Evolutionary conservation across 2,329 filamentous ascomycete genomes (phyloP).

Genomic region (Alternaria triticimaculans): DNA sequence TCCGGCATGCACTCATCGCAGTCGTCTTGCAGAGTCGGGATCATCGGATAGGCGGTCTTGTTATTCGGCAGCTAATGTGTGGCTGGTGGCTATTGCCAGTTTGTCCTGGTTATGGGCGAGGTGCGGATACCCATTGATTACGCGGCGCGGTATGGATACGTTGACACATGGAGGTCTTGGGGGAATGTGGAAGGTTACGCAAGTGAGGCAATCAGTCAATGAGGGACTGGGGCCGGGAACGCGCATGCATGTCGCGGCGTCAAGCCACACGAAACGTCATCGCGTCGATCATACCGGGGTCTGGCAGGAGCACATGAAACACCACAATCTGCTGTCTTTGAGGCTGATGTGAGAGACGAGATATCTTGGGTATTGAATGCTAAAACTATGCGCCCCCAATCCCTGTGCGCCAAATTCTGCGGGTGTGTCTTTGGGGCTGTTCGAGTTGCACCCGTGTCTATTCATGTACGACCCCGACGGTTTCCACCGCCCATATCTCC

Average conservation of each 20-base stretch:
- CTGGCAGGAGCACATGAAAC: not conserved
- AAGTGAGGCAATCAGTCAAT: slow-evolving; percentile 17
- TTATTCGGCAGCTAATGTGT: slow-evolving; percentile 11
- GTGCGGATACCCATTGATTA: slow-evolving; percentile 36
- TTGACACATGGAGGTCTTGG: slow-evolving; percentile 10
- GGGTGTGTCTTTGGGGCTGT: not conserved
- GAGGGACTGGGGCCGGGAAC: slow-evolving; percentile 20
- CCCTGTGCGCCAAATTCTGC: not conserved
- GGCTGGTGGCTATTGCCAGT: slow-evolving; percentile 27
- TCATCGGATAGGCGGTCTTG: slow-evolving; percentile 31
- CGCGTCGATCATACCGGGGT: slow-evolving; percentile 25
- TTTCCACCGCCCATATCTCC: slow-evolving; percentile 1
- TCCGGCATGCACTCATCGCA: slow-evolving; percentile 68
- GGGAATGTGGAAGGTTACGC: slow-evolving; percentile 2
- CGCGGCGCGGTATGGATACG: slow-evolving; percentile 16
- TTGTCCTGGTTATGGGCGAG: slow-evolving; percentile 17
- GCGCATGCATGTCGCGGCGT: slow-evolving; percentile 23
- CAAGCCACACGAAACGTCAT: slow-evolving; percentile 30
- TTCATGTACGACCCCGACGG: slow-evolving; percentile 7
- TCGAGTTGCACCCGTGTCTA: not conserved
- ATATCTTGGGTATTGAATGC: slow-evolving; percentile 7
- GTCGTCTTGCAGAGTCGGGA: slow-evolving; percentile 50
- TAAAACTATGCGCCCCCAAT: slow-evolving; percentile 7
- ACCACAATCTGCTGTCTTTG: not conserved
- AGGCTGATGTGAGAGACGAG: not conserved